phyloP scores from a whole-genome alignment of 1,284 basidiomycete genomes.

The Cryptococcus sp. region DNA sequence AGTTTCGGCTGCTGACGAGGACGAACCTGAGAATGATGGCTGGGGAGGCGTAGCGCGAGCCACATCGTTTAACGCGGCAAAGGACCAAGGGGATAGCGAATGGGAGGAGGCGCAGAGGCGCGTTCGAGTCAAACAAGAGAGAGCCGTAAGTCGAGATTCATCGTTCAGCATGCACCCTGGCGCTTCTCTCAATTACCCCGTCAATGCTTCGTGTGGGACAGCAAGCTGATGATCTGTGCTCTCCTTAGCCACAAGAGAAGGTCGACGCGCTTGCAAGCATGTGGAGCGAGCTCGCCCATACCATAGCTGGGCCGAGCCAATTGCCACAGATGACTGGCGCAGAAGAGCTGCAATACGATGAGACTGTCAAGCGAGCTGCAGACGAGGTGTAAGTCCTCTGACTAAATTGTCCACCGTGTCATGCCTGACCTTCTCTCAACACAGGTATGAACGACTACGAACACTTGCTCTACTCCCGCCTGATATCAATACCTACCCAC shows the following conservation, averaged over 20 bases:
- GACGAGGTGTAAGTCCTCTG: conserved; percentile 33
- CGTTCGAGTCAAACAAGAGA: conserved; percentile 33
- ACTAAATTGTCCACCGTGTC: background rate
- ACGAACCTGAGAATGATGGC: conserved; percentile 4
- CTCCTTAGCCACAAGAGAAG: conserved; percentile 39
- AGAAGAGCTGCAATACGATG: conserved; percentile 24
- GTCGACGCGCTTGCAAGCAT: conserved; percentile 34
- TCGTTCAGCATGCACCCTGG: background rate
- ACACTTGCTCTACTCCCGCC: conserved; percentile 34
- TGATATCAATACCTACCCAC: conserved; percentile 43
- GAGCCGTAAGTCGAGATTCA: conserved; percentile 30
- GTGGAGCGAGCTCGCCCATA: conserved; percentile 43
- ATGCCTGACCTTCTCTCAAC: conserved; percentile 3
- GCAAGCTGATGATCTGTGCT: conserved; percentile 2
- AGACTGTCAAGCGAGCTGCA: conserved; percentile 16
- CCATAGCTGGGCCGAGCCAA: conserved; percentile 29
- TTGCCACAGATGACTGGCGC: conserved; percentile 29
- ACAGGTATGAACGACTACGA: conserved; percentile 31
- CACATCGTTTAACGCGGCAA: background rate
- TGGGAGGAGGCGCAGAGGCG: conserved; percentile 47
- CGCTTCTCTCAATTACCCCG: background rate
- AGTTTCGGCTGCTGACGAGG: background rate
- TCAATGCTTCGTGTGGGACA: background rate
- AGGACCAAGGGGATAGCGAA: conserved; percentile 27
- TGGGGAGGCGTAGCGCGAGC: conserved; percentile 11